Evolutionary conservation across 2,329 filamentous ascomycete genomes (phyloP), one percentile per base, ranked within the genome.

Genomic region (Fusarium compactum): DNA sequence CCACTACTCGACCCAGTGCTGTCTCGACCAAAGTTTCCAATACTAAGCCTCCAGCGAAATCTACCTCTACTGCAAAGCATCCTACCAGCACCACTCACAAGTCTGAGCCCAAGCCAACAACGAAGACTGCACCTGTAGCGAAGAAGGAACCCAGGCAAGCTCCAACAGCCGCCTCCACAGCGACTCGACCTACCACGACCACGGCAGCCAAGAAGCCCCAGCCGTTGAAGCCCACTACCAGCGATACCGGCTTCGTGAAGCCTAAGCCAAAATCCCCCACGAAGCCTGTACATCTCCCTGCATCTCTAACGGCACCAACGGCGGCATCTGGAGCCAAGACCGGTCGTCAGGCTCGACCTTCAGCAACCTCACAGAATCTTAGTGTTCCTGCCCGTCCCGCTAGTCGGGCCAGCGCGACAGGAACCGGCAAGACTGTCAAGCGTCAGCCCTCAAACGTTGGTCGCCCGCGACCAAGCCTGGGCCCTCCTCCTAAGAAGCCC

Each of bases 221-320:
- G 12, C 75, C 83, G 5, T 72, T 84, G 34, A 83, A 84, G 48
- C 70, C 78, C 3, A 80, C 81, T 22, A 75, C 82, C 27, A 76
- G 76, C n/a, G 79, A 80, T 29, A 77, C 81, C 9, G 82, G 80
- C 4, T 86, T 86, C 65, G 80, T 84, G 29, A 90, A 90, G 75
- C 87, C 88, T 11, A 90, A 89, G 76, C 80, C 85, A 43, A 90
- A 89, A 78, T 93, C 91, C 14, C 90, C 90, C 4, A 94, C 92
- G 3, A 87, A 89, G 58, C 91, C 91, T 12, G 83, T 90, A 54
- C 88, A 87, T 60, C 82, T 94, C 2, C 89, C 91, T 11, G 83
- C 91, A 12, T 90, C 90, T 61, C 82, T 94, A 30, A 91, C 85
- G 25, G 89, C 90, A 8, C 91, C 90, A 32, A 94, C 92, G 6